Evolutionary conservation across 2,329 filamentous ascomycete genomes (phyloP), one percentile per base, ranked within the genome.

Genomic region (Xylariaceae sp.): DNA sequence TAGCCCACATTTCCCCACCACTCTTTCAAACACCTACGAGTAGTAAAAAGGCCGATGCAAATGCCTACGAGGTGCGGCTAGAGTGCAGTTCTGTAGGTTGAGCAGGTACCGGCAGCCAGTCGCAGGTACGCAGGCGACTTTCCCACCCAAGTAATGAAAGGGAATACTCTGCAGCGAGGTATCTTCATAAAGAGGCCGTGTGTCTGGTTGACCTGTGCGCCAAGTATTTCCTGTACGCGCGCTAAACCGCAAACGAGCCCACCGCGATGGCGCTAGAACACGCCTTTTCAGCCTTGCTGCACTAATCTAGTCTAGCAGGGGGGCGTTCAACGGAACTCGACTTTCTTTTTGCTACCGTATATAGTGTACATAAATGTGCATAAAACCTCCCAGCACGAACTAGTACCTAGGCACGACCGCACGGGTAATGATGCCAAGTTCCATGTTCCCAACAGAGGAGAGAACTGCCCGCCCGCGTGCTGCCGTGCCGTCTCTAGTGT

Each of bases 1-100:
- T 62, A 57, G 52, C 55, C 60, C 54, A n/a, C 10, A 30, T 56
- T 51, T 17, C 7, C 11, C 11, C 23, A 48, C 5, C 35, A 2
- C 45, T 57, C 48, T 42, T 42, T 42, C 37, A 42, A 42, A 42
- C 37, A 42, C 37, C 37, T 42, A 30, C 23, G 23, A 30, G 23
- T 30, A 42, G 37, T 42, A 30, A 30, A 30, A 30, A 30, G 37
- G 8, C 37, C 37, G 37, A 13, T 42, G 9, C 37, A 42, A 42
- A 42, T 42, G 37, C 37, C 37, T 42, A 13, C 9, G 17, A 18
- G 17, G 17, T 18, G 17, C 17, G 17, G 17, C 17, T 18, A 18
- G 17, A 18, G 17, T 18, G 17, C 17, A 18, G 17, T 18, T 18
- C 5, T 5, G 23, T 30, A 5, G 4, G 4, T 30, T 30, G 23